Evolutionary conservation across 2,329 filamentous ascomycete genomes (phyloP), one percentile per base, ranked within the genome.

Genomic region (Penicillium concentricum): DNA sequence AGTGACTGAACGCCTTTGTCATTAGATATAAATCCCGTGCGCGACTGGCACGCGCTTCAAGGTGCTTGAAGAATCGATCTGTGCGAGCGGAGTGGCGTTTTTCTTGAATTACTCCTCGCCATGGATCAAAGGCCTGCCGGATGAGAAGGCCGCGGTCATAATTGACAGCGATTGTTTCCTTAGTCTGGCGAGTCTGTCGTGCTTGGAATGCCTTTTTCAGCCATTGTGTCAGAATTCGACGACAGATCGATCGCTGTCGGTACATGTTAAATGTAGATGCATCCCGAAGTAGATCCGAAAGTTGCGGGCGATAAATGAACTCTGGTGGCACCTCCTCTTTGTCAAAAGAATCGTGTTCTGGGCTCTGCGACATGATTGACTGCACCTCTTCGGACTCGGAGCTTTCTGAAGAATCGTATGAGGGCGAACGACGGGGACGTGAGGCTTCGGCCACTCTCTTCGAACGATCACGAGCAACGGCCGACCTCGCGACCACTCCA

Each of bases 11-110:
- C 2, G 84, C 82, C 69, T 85, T 87, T 4, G 81, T 83, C 56
- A 88, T 72, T 7, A 91, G 78, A 63, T 85, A 88, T 12, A 89
- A 74, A 67, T 89, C 81, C 57, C 88, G 83, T 44, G 87, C 87
- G 62, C 83, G 82, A 1, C 76, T 79, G 30, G 88, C 88, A 44
- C 85, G 82, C 49, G 74, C 78, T 68, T 87, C 84, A 16, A 87
- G 74, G 47, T 80, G 79, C 18, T 76, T 76, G 62, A 81, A 85
- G 62, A 84, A 85, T 37, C 73, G 74, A 47, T 83, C 78, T 7
- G 78, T 83, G 61, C 81, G 78, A 22, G 68, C 72, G 15, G 63
- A 69, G 44, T 78, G 76, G 13, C 73, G 75, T 55, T 76, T 79
- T 3, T 68, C 63, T 52, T 73, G 69, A 22, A 77, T 68, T 18